phyloP scores from a whole-genome alignment of 352 stramenopile genomes.

The Globisporangium nunn region DNA sequence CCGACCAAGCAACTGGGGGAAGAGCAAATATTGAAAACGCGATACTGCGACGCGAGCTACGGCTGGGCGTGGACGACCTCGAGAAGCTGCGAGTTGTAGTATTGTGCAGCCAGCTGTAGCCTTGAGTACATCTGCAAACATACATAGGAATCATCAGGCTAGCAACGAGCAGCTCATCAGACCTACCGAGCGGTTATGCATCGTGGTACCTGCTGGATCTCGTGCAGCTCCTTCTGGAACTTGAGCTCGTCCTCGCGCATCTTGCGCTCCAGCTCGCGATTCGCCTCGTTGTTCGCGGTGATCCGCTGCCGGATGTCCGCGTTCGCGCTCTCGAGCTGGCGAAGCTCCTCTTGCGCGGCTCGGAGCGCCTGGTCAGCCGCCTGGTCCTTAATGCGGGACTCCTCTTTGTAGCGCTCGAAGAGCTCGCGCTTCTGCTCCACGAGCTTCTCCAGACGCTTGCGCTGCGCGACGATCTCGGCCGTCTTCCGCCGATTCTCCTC shows the following conservation, averaged over 20 bases:
- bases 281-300: constrained; percentile 32
- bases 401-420: constrained; percentile 57
- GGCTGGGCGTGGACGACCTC: constrained; percentile 31
- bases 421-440: constrained; percentile 65
- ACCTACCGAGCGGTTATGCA: too few relatives aligned
- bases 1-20: neutral
- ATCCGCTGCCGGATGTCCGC: constrained; percentile 47
- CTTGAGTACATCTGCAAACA: constrained; percentile 55
- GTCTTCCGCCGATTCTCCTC: constrained; percentile 37
- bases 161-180: neutral
- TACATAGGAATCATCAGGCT: constrained; percentile 3
- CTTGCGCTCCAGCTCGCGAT: constrained; percentile 55
- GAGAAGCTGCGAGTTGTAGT: constrained; percentile 64
- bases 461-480: constrained; percentile 48
- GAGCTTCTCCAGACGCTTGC: constrained; percentile 66
- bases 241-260: constrained; percentile 57
- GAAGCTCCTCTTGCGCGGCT: constrained; percentile 44
- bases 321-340: constrained; percentile 43
- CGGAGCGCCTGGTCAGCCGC: constrained; percentile 47
- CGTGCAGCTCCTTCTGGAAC: constrained; percentile 57
- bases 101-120: constrained; percentile 48
- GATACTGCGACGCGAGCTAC: constrained; percentile 7
- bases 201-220: constrained; percentile 41
- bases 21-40: constrained; percentile 1
- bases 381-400: constrained; percentile 55